Conservation (phyloP, 495 filamentous ascomycete genomes). For the Cairneyella variabilis region DNA sequence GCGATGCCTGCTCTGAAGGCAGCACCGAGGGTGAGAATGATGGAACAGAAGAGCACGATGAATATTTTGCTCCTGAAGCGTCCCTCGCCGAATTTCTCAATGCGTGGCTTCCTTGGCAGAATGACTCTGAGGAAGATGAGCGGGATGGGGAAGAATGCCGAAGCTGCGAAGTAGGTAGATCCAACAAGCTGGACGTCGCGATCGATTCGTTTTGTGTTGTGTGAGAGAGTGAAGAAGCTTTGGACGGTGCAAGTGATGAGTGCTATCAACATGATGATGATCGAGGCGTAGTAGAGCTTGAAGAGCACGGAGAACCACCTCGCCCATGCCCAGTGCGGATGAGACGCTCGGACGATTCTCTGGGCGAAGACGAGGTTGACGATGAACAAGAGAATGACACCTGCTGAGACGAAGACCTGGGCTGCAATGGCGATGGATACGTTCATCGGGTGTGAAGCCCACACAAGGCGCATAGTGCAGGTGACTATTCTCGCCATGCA, state of each 20-base stretch:
- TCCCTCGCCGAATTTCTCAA: constrained; percentile 72
- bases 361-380: constrained; percentile 78
- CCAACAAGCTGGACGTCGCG: constrained; percentile 65
- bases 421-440: constrained; percentile 63
- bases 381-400: constrained; percentile 74
- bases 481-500: constrained; percentile 68
- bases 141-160: constrained; percentile 72
- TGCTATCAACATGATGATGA: constrained; percentile 60
- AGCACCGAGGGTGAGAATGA: constrained; percentile 65
- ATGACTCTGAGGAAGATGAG: constrained; percentile 51
- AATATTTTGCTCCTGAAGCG: constrained; percentile 58
- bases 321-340: constrained; percentile 69
- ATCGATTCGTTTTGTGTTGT: constrained; percentile 42
- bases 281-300: constrained; percentile 54
- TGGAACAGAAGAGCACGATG: constrained; percentile 53
- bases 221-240: constrained; percentile 59
- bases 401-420: constrained; percentile 70
- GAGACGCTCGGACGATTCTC: constrained; percentile 68
- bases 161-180: constrained; percentile 59
- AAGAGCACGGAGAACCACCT: constrained; percentile 45
- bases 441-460: constrained; percentile 44
- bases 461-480: constrained; percentile 59
- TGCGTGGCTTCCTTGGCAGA: constrained; percentile 39
- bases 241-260: constrained; percentile 66
- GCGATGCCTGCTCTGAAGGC: constrained; percentile 58